Evolutionary conservation across 169 alveolate species (phyloP), one percentile per base, ranked within the genome.

Genomic region (Eimeria brunetti): DNA sequence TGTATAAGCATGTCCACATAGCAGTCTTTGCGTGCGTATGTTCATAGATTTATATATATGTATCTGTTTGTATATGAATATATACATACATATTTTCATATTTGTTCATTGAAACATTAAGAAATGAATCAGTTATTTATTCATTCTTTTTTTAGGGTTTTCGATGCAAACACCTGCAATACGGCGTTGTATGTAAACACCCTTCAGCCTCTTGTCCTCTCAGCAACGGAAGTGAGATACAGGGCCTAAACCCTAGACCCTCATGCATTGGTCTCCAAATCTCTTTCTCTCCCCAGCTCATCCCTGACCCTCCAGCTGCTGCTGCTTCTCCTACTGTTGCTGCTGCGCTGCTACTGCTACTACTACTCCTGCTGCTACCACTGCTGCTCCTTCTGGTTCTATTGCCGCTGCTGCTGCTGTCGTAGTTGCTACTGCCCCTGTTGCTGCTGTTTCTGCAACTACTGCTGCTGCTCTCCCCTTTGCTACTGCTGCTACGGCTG

Each of bases 131-230:
- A 58, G 56, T 41, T 14, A 20, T 56, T 33, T 46, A 53, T 18
- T 83, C 3, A 41, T 36, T 36, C 5, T 18, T n/a, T 33, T 44
- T 36, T 11, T 46, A 92, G 96, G 49, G 88, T 92, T 84, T 92
- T 81, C 75, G 92, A 44, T 53, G 96, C 85, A 30, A 49, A 67
- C 53, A 56, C 58, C 41, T 73, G 76, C 24, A 92, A 83, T 11
- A 36, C 96, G 58, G 86, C 56, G 18, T 18, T 92, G 18, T 92
- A 64, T 78, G 83, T 46, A 16, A 67, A 83, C 36, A 41, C 84
- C 27, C 67, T 92, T 18, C 96, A 92, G 96, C 96, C 96, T 30
- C 78, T 92, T 46, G 92, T 92, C 53, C 56, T 92, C 44, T 90
- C 85, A 67, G 46, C 76, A 6, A 81, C 96, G 20, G 96, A 92